Conservation (phyloP, 768 basidiomycete genomes). For the Naematelia encephala region DNA sequence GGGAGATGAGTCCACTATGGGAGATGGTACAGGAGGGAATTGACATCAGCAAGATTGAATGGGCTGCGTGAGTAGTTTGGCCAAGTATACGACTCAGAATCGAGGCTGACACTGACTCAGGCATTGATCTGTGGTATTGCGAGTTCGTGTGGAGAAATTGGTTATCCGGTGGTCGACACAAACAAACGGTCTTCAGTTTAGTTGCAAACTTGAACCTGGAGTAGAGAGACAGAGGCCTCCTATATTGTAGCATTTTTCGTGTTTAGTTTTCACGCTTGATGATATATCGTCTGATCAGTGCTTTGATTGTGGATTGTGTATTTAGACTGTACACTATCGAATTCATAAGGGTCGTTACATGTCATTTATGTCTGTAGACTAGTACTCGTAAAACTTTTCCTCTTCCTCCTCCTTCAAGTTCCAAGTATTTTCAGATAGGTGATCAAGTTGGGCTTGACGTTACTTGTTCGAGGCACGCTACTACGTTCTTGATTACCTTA, state of each 20-base stretch:
- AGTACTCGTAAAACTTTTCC: too few species aligned
- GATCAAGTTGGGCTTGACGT: too few species aligned
- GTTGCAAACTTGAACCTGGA: too few species aligned
- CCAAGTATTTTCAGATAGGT: too few species aligned
- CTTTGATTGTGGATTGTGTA: not conserved
- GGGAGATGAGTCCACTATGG: conserved; percentile 98
- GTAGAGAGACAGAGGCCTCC: too few species aligned
- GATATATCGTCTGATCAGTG: not conserved
- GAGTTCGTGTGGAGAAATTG: too few species aligned
- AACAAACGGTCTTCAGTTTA: too few species aligned
- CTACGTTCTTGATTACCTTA: conserved; percentile 5
- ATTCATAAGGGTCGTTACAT: not conserved
- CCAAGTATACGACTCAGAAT: too few species aligned
- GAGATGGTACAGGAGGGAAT: conserved; percentile 99
- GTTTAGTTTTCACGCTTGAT: not conserved
- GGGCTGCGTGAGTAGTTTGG: conserved; percentile 58
- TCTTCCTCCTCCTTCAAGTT: too few species aligned
- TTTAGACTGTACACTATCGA: not conserved
- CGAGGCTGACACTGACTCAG: too few species aligned
- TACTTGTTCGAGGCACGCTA: not conserved
- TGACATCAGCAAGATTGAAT: conserved; percentile 89
- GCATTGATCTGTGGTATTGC: conserved; percentile 10
- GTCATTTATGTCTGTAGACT: too few species aligned
- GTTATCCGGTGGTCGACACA: too few species aligned
- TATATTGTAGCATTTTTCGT: not conserved